Conservation (phyloP, 352 stramenopile genomes). For the Pythium phragmitis region DNA sequence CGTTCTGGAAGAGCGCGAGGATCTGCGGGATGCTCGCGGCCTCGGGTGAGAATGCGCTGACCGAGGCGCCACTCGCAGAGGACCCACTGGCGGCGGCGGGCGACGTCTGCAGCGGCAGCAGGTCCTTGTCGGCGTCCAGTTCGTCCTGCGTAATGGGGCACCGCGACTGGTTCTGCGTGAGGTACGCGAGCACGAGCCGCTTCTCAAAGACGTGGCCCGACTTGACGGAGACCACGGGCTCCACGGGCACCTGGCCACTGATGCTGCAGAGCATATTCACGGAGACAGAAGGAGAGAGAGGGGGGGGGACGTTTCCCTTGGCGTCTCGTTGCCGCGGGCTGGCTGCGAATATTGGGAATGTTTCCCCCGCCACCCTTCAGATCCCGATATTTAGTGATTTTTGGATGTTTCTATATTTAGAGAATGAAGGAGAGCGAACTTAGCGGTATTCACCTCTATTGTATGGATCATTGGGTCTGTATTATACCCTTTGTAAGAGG, state of each 20-base stretch:
- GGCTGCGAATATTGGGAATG: constrained; percentile 14
- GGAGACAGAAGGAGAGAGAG: constrained; percentile 1
- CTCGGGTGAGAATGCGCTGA: constrained; percentile 37
- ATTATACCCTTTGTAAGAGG: too few relatives aligned
- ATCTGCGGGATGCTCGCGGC: constrained; percentile 62
- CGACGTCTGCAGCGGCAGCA: constrained; percentile 57
- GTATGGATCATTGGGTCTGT: too few relatives aligned
- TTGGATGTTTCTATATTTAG: neutral
- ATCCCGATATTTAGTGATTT: constrained; percentile 32
- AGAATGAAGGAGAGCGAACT: neutral
- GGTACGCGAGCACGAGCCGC: constrained; percentile 78
- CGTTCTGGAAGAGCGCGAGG: constrained; percentile 83
- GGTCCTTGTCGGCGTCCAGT: constrained; percentile 57
- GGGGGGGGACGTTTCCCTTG: constrained; percentile 25
- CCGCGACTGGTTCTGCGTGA: constrained; percentile 62
- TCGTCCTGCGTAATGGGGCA: constrained; percentile 73
- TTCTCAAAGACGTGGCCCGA: constrained; percentile 89
- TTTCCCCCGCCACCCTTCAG: constrained; percentile 21
- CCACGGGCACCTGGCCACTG: constrained; percentile 75
- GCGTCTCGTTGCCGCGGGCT: constrained; percentile 26
- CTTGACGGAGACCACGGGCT: constrained; percentile 84
- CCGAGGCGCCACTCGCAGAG: neutral
- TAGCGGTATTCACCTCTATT: neutral
- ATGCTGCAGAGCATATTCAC: constrained; percentile 72
- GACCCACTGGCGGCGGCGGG: constrained; percentile 14